These are phyloP conservation scores for Phytophthora colocasiae DNA, from an alignment of 352 stramenopile species.

Conservation along the genomic window DNA sequence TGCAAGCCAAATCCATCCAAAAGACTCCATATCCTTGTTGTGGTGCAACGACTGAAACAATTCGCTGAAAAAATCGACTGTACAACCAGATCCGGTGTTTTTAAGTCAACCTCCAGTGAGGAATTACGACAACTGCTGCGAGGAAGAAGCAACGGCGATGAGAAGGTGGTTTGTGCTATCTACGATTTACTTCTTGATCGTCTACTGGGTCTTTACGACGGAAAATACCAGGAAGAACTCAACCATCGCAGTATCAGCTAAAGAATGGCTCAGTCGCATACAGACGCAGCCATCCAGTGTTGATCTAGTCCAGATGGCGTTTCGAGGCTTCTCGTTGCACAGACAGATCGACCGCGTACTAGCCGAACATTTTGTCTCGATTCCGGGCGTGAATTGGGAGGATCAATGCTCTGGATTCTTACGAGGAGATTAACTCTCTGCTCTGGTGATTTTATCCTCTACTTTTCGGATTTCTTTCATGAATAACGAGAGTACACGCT, in stretches of 20 bases:
- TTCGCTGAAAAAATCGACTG: conserved; percentile 2
- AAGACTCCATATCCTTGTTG: conserved; percentile 5
- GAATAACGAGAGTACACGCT: not conserved
- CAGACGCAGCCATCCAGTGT: not conserved
- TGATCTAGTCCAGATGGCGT: conserved; percentile 3
- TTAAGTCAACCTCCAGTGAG: not conserved
- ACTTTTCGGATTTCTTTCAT: not conserved
- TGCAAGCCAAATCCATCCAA: conserved; percentile 2
- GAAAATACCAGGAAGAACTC: not conserved
- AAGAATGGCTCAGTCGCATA: not conserved
- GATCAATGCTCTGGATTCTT: too few relatives aligned
- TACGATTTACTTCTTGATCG: conserved; percentile 8
- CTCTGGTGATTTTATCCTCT: not conserved
- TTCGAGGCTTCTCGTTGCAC: conserved; percentile 13
- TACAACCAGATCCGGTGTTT: not conserved
- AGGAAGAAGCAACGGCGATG: not conserved
- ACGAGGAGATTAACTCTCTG: too few relatives aligned
- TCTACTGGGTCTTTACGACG: conserved; percentile 2
- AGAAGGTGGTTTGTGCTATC: not conserved
- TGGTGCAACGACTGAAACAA: conserved; percentile 11
- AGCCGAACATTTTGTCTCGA: not conserved
- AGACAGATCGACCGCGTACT: conserved; percentile 11
- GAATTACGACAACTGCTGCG: not conserved
- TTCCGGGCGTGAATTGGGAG: too few relatives aligned
- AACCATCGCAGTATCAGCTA: not conserved